Evolutionary conservation across 176 grass and related monocot species (phyloP).

Genomic region (Themeda triandra): DNA sequence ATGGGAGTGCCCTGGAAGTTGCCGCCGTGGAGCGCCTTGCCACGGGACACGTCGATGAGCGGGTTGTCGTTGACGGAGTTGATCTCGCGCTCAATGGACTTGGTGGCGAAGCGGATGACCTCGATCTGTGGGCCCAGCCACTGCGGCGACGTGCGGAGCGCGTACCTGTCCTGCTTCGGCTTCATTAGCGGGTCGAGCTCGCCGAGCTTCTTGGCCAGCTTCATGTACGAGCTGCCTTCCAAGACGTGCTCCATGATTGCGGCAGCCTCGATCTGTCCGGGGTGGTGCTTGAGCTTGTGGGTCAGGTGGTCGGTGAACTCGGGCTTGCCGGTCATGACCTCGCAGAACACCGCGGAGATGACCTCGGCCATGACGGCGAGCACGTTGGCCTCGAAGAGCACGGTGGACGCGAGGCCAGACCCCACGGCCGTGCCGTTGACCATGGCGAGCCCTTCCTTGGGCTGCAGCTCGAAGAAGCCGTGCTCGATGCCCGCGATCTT

Average conservation of each 20-base stretch:
- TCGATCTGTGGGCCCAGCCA: conserved; percentile 97
- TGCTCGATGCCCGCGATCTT: conserved; percentile 69
- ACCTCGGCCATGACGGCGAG: conserved; percentile 67
- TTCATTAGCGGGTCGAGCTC: conserved; percentile 87
- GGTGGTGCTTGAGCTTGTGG: conserved; percentile 97
- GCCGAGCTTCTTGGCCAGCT: conserved; percentile 68
- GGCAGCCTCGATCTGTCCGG: conserved; percentile 87
- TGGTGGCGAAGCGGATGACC: conserved; percentile 83
- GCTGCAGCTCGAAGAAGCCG: conserved; percentile 82
- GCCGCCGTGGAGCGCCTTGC: conserved; percentile 80
- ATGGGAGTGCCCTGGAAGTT: conserved; percentile 98
- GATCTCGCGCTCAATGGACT: conserved; percentile 96
- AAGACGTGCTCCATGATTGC: conserved; percentile 92
- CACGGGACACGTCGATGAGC: conserved; percentile 80
- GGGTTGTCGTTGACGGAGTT: conserved; percentile 99
- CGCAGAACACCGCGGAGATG: conserved; percentile 76
- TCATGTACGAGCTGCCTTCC: conserved; percentile 91
- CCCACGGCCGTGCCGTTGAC: conserved; percentile 95
- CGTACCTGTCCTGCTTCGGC: conserved; percentile 93
- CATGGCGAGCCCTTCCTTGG: conserved; percentile 92
- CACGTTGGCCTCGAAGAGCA: conserved; percentile 82
- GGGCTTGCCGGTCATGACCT: conserved; percentile 89
- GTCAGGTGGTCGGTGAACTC: conserved; percentile 94
- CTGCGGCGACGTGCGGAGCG: conserved; percentile 88
- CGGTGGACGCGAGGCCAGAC: conserved; percentile 68